Conservation (phyloP, 352 stramenopile species). For the Phytophthora foliorum region DNA sequence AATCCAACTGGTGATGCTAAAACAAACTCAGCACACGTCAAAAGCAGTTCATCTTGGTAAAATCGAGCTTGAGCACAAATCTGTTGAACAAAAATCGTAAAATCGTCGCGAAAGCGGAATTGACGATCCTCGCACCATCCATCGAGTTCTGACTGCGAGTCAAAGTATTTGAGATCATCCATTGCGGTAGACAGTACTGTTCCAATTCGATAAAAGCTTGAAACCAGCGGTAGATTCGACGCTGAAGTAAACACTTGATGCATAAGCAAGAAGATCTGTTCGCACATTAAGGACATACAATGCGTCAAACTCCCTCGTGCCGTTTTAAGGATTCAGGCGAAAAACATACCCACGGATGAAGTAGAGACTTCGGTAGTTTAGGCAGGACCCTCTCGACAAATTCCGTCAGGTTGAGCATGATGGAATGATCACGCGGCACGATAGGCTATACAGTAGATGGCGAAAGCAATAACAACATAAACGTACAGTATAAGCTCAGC, state of each 20-base stretch:
- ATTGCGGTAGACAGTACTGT: slow-evolving; percentile 47
- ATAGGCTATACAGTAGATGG: slow-evolving; percentile 55
- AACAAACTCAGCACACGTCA: slow-evolving; percentile 68
- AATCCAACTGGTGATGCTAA: slow-evolving; percentile 59
- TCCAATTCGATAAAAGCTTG: slow-evolving; percentile 71
- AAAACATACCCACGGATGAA: slow-evolving; percentile 64
- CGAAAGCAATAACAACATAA: not conserved
- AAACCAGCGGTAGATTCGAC: slow-evolving; percentile 55
- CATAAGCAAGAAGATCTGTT: slow-evolving; percentile 50
- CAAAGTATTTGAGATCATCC: slow-evolving; percentile 40
- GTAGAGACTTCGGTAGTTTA: slow-evolving; percentile 30
- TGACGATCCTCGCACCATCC: not conserved
- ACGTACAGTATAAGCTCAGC: not conserved
- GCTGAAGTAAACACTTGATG: slow-evolving; percentile 41
- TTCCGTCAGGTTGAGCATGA: slow-evolving; percentile 84
- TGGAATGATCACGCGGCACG: slow-evolving; percentile 79
- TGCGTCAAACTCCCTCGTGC: slow-evolving; percentile 4
- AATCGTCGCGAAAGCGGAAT: slow-evolving; percentile 34
- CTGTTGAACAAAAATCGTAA: slow-evolving; percentile 53
- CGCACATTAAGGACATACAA: not conserved
- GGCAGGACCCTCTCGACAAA: slow-evolving; percentile 70
- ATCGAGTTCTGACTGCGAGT: not conserved
- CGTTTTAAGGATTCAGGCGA: not conserved
- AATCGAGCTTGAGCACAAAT: slow-evolving; percentile 66
- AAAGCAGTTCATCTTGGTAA: slow-evolving; percentile 83